Evolutionary conservation across 164 flowering plant genomes (phyloP), one percentile per base, ranked within the genome.

Genomic region (Magnolia officinalis): DNA sequence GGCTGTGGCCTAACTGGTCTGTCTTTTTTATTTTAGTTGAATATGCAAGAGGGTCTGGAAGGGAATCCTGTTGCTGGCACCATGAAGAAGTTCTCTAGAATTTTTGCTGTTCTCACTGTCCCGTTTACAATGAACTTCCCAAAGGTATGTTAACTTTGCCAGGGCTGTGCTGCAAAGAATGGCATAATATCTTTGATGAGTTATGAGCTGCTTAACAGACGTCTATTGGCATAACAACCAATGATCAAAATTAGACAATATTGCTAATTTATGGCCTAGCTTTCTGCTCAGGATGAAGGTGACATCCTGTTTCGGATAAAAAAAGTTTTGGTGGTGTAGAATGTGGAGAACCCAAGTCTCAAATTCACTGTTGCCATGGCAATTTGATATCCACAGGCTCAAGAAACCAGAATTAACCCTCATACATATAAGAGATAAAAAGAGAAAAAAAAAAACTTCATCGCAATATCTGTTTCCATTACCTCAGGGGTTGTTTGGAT

Each of bases 1-100:
- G 26, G 49, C 45, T 26, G 31, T 13, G 18, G 50, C 11, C 49
- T 64, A 26, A 51, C 67, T 75, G 61, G 26, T 74, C 23, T 68
- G 7, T 74, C 45, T 4, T 37, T 37, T 18, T 67, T 73, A 31
- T 16, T 61, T 19, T 81, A 93, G 97, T 85, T 81, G 77, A 91
- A 94, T 76, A 82, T 88, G 86, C 98, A 96, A 88, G 97, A 96
- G 80, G 98, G 99, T 23, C 24, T 96, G 88, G 97, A 96, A 85
- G 98, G 98, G 59, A 96, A 94, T 82, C 93, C 97, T 71, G 76
- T 83, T 72, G 97, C 90, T 77, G 85, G 82, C 8, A 90, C 90
- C 75, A 86, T 94, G 88, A 94, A 96, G 82, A 91, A 83, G 0
- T 82, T 90, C 51, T 90, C 89, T 18, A 88, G 99, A 83, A 81